Conservation (phyloP, 169 alveolate genomes). For the Plasmodium relictum region DNA sequence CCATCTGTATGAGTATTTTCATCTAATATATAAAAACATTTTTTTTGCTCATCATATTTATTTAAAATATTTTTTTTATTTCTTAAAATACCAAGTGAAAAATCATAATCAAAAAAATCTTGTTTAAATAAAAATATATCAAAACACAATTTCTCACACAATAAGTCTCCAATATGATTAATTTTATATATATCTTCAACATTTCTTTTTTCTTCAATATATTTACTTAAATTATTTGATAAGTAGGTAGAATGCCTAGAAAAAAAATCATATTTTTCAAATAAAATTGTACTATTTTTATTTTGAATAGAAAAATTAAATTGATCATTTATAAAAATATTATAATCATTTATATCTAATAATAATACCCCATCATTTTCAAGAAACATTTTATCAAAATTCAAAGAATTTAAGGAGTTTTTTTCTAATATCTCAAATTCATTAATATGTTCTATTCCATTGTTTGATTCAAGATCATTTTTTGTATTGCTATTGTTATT, state of each 20-base stretch:
- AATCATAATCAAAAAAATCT: constrained; percentile 44
- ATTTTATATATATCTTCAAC: constrained; percentile 21
- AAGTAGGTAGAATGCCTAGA: constrained; percentile 36
- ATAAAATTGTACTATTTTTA: constrained; percentile 34
- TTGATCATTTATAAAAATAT: constrained; percentile 58
- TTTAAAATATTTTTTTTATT: constrained; percentile 36
- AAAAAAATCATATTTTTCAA: constrained; percentile 61
- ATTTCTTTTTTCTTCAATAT: constrained; percentile 19
- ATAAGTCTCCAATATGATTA: constrained; percentile 19
- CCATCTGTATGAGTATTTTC: constrained; percentile 46
- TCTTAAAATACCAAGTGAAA: constrained; percentile 40
- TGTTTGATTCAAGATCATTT: neutral
- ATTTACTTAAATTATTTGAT: constrained; percentile 14
- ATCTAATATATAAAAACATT: constrained; percentile 31
- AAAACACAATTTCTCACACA: constrained; percentile 5
- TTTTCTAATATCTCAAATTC: constrained; percentile 18
- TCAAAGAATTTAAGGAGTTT: constrained; percentile 26
- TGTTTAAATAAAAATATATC: constrained; percentile 47
- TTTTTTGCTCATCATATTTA: constrained; percentile 25
- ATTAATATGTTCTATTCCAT: neutral
- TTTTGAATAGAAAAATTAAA: constrained; percentile 31
- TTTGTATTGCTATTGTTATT: neutral
- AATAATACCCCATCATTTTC: constrained; percentile 72
- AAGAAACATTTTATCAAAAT: constrained; percentile 55
- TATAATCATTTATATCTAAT: constrained; percentile 63